phyloP scores from a whole-genome alignment of 345 rosid species.

The Iberis pinnata region DNA sequence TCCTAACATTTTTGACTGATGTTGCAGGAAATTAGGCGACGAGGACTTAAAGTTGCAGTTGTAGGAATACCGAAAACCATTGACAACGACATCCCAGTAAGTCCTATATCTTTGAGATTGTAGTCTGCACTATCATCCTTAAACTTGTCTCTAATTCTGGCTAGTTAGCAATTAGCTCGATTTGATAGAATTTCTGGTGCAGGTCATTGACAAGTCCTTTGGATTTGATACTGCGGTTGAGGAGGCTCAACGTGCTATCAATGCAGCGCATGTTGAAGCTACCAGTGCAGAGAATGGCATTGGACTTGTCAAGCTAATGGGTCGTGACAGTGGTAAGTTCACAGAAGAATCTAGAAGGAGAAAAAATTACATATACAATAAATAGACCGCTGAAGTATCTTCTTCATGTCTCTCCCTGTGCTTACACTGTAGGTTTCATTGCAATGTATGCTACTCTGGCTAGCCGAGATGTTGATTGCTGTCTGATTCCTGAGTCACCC shows the following conservation, averaged over 20 bases:
- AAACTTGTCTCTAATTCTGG: background rate
- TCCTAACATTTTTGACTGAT: slow-evolving; percentile 2
- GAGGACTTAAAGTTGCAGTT: slow-evolving; percentile 74
- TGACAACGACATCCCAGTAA: slow-evolving; percentile 91
- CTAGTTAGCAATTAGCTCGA: background rate
- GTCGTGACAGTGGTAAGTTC: slow-evolving; percentile 71
- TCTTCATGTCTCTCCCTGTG: background rate
- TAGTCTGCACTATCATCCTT: slow-evolving; percentile 1
- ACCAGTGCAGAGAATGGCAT: slow-evolving; percentile 66
- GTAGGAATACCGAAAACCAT: slow-evolving; percentile 91
- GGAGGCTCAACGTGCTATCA: slow-evolving; percentile 93
- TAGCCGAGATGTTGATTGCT: slow-evolving; percentile 86
- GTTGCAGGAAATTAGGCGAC: slow-evolving; percentile 65
- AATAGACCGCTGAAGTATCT: background rate
- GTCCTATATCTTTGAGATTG: slow-evolving; percentile 9
- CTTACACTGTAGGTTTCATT: slow-evolving; percentile 46
- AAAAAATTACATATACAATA: background rate
- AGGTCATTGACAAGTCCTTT: slow-evolving; percentile 91
- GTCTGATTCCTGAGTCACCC: slow-evolving; percentile 92
- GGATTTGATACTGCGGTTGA: slow-evolving; percentile 94
- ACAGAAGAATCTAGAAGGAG: slow-evolving; percentile 10
- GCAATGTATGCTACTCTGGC: slow-evolving; percentile 82
- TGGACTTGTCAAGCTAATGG: slow-evolving; percentile 90
- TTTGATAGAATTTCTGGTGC: slow-evolving; percentile 23
- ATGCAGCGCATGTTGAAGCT: slow-evolving; percentile 91